Conservation (phyloP, 441 rosid species). For the Manihot esculenta region DNA sequence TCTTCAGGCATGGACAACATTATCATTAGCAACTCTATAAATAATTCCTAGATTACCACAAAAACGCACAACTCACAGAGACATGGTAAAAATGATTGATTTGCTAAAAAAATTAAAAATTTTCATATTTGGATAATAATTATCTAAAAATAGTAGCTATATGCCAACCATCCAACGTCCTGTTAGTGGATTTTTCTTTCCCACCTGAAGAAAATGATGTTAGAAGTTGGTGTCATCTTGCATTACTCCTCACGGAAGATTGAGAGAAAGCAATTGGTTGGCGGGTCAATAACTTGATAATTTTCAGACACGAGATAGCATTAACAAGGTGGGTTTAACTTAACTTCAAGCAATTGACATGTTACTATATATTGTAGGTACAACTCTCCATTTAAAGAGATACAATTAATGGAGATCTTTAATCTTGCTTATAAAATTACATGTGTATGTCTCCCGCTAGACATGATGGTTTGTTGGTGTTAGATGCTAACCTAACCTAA, state of each 20-base stretch:
- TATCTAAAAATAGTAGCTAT: not conserved
- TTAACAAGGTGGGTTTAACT: slow-evolving; percentile 20
- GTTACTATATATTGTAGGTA: not conserved
- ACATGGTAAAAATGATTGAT: slow-evolving; percentile 17
- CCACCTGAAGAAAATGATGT: not conserved
- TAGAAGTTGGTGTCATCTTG: not conserved
- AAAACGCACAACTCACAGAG: slow-evolving; percentile 3
- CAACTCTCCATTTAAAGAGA: not conserved
- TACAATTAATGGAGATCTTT: not conserved
- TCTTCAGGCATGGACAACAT: slow-evolving; percentile 25
- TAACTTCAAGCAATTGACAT: slow-evolving; percentile 19
- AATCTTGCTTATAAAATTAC: slow-evolving; percentile 5
- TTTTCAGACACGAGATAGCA: slow-evolving; percentile 6
- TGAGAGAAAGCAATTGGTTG: slow-evolving; percentile 5
- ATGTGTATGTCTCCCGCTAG: slow-evolving; percentile 10
- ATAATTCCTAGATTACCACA: not conserved
- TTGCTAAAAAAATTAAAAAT: not conserved
- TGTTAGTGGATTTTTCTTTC: not conserved
- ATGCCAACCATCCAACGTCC: not conserved
- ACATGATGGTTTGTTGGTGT: slow-evolving; percentile 9
- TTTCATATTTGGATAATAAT: not conserved
- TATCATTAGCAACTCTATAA: slow-evolving; percentile 8
- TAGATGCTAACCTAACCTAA: slow-evolving; percentile 23
- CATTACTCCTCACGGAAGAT: not conserved
- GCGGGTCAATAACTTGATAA: slow-evolving; percentile 28